Evolutionary conservation across 164 flowering plant genomes (phyloP), one percentile per base, ranked within the genome.

Genomic region (Aristolochia contorta): DNA sequence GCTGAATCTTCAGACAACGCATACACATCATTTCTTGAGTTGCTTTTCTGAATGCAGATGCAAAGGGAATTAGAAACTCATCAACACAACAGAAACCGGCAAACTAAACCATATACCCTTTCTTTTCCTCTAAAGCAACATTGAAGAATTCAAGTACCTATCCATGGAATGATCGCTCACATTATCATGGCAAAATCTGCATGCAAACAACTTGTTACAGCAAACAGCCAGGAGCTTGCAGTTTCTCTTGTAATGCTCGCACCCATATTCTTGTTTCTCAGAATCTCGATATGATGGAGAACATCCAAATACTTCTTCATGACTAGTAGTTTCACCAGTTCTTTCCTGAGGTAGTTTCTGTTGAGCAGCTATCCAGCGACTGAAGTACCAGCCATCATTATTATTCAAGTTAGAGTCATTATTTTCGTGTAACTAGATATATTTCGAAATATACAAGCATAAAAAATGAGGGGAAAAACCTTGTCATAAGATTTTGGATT

Each of bases 291-390:
- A 92, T n/a, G 96, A 85, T 14, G 95, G 93, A 59, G 80, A 82
- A 54, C 86, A 75, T 50, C 82, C 91, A 49, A 69, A 74, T 24
- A 77, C 41, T 53, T 77, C 86, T 64, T 77, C 83, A 69, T 70
- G 74, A 65, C 66, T 72, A 47, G 82, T 67, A 66, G 69, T 58
- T 71, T 79, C 89, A 37, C 71, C 82, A 4, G 47, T 65, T 70
- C 73, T 63, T 74, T 71, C 72, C 64, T 83, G 82, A 52, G 87
- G 79, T 58, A 67, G 72, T 71, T 85, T 92, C 78, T 89, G 96
- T 77, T 92, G 98, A 67, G 92, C 82, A 73, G 96, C 98, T 65
- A 89, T 85, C 98, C 98, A 92, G 33, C 87, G 89, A 75, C 98
- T 92, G 67, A 27, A 15, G 63, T 41, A 37, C 43, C n/a, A 68